A percentile compares a stretch with the other conserved stretches of the same genome.
These are phyloP conservation scores for Choanephora cucurbitarum DNA, from an alignment of 371 early-diverging fungal species.

Conservation along the genomic window DNA sequence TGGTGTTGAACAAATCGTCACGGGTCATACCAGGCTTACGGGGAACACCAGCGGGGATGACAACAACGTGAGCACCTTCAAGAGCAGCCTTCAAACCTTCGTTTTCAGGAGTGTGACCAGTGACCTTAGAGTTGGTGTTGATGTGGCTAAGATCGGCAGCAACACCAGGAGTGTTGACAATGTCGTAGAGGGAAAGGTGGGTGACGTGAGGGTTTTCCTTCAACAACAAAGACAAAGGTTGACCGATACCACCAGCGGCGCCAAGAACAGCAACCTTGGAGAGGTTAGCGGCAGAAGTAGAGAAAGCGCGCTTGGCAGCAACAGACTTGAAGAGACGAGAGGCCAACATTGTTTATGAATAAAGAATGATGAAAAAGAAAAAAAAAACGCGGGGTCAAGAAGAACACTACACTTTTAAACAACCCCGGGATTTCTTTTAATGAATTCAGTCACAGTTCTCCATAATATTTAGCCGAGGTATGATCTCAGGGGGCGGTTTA, in stretches of 20 bases:
- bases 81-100: constrained; percentile 87
- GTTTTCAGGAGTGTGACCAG: constrained; percentile 87
- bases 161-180: constrained; percentile 96
- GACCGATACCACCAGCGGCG: constrained; percentile 93
- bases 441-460: constrained; percentile 12
- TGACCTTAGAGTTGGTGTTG: constrained; percentile 87
- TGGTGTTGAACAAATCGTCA: constrained; percentile 98
- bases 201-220: constrained; percentile 83
- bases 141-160: constrained; percentile 98
- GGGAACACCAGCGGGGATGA: constrained; percentile 99
- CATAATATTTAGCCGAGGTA: constrained; percentile 12
- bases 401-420: not conserved
- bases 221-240: constrained; percentile 87
- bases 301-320: constrained; percentile 71
- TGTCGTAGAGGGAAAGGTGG: constrained; percentile 92
- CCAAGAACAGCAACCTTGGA: constrained; percentile 83
- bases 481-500: constrained; percentile 5
- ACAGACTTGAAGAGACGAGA: constrained; percentile 49
- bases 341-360: constrained; percentile 20
- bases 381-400: constrained; percentile 18
- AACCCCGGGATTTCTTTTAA: constrained; percentile 5
- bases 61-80: constrained; percentile 86
- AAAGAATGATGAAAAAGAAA: constrained; percentile 21
- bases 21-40: constrained; percentile 99
- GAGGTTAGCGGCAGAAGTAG: constrained; percentile 66